These are phyloP conservation scores for Hypericum perforatum DNA, from an alignment of 345 rosid genomes.

Conservation along the genomic window DNA sequence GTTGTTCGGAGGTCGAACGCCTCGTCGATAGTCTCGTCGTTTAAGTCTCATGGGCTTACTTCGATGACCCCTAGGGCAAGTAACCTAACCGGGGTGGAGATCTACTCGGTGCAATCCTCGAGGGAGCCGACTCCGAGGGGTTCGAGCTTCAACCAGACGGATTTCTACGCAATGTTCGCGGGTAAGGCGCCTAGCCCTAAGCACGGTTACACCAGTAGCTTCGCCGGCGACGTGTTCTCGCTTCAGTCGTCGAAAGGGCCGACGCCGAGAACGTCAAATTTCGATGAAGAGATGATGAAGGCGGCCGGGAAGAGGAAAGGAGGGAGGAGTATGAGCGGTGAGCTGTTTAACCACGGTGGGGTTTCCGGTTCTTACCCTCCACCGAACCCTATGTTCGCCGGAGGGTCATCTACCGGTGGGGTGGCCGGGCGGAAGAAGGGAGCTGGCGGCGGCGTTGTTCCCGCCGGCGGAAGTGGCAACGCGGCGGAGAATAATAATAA, in stretches of 20 bases:
- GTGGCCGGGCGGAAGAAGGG: too few relatives aligned
- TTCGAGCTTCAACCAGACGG: slow-evolving; percentile 76
- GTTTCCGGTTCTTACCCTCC: slow-evolving; percentile 11
- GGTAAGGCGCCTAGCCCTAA: slow-evolving; percentile 37
- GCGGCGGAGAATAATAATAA: background rate
- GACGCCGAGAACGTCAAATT: background rate
- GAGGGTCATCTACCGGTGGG: background rate
- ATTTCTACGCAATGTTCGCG: slow-evolving; percentile 74
- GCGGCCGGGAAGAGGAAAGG: background rate
- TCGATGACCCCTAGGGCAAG: slow-evolving; percentile 38
- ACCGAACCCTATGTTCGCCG: slow-evolving; percentile 16
- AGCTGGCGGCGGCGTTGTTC: too few relatives aligned
- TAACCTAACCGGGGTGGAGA: slow-evolving; percentile 41
- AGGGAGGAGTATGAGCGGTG: background rate
- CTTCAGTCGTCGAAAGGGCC: background rate
- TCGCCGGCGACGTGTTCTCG: background rate
- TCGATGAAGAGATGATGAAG: background rate
- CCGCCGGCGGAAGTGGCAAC: background rate
- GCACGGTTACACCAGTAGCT: background rate
- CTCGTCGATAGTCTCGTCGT: slow-evolving; percentile 31
- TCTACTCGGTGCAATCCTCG: slow-evolving; percentile 37
- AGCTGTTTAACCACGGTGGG: slow-evolving; percentile 2
- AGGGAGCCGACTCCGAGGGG: slow-evolving; percentile 83
- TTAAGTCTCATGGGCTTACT: slow-evolving; percentile 29
- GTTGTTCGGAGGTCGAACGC: slow-evolving; percentile 34